These are phyloP conservation scores for Cercospora zeina DNA, from an alignment of 2,329 filamentous ascomycete species.

Conservation along the genomic window DNA sequence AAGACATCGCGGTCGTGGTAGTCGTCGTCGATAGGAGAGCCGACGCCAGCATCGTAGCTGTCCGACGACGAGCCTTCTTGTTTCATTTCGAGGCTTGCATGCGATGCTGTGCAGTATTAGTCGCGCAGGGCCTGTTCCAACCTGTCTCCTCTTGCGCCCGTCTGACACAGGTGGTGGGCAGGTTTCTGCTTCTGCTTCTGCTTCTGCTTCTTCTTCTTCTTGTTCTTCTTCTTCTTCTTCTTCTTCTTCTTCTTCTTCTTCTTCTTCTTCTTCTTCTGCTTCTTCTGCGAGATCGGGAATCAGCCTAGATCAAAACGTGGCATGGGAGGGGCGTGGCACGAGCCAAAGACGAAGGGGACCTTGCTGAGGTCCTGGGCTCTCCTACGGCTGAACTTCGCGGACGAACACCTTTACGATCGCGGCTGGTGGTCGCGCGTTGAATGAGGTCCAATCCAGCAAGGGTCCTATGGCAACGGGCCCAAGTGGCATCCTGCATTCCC, in stretches of 20 bases:
- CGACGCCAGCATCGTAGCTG: conserved; percentile 12
- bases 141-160: neutral
- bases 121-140: neutral
- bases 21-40: conserved; percentile 12
- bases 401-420: neutral
- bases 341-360: neutral
- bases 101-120: neutral
- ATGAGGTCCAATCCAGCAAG: neutral
- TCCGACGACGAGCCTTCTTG: conserved; percentile 3
- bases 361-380: neutral
- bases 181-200: neutral
- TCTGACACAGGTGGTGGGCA: neutral
- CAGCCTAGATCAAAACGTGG: conserved; percentile 3
- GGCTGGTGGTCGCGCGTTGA: neutral
- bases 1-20: conserved; percentile 19
- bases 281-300: conserved; percentile 1
- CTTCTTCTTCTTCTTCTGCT: neutral
- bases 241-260: neutral
- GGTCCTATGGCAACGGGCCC: neutral
- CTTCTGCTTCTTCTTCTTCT: neutral
- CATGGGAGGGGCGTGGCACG: conserved; percentile 1
- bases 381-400: neutral
- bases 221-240: neutral
- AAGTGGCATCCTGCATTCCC: neutral
- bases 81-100: neutral